A percentile compares a stretch with the other conserved stretches of the same genome.
Evolutionary conservation across 2,329 filamentous ascomycete species (phyloP).

Genomic region (Hypomyces rosellus): DNA sequence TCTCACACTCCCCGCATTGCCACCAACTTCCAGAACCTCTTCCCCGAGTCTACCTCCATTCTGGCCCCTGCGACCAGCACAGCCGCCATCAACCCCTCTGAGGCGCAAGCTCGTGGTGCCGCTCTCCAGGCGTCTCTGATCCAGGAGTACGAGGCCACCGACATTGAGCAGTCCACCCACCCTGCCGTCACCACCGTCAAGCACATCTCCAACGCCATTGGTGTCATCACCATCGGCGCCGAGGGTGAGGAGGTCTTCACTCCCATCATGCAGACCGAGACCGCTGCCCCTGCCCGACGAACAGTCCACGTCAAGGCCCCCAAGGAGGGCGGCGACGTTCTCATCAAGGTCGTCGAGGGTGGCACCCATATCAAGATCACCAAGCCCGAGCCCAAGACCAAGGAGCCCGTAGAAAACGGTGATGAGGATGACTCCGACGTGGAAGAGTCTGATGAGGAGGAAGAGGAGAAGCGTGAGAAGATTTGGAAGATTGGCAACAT

Average conservation of each 20-base stretch:
- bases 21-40: slow-evolving; percentile 68
- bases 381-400: slow-evolving; percentile 73
- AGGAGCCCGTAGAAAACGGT: slow-evolving; percentile 59
- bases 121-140: slow-evolving; percentile 93
- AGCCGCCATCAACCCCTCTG: slow-evolving; percentile 84
- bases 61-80: slow-evolving; percentile 75
- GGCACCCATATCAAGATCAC: slow-evolving; percentile 88
- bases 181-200: slow-evolving; percentile 90
- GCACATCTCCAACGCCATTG: slow-evolving; percentile 82
- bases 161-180: slow-evolving; percentile 95
- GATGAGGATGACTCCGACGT: slow-evolving; percentile 48
- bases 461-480: slow-evolving; percentile 83
- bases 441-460: slow-evolving; percentile 66
- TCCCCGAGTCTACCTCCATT: slow-evolving; percentile 72
- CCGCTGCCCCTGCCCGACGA: slow-evolving; percentile 81
- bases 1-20: slow-evolving; percentile 93
- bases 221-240: slow-evolving; percentile 62
- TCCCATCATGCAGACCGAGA: slow-evolving; percentile 77
- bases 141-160: slow-evolving; percentile 85
- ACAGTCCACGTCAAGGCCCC: slow-evolving; percentile 72
- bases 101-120: slow-evolving; percentile 81
- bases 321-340: slow-evolving; percentile 76
- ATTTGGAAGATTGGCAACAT: slow-evolving; percentile 81
- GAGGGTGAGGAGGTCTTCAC: slow-evolving; percentile 66
- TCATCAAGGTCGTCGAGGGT: slow-evolving; percentile 85